Evolutionary conservation across 2,329 filamentous ascomycete genomes (phyloP).

Genomic region (Colletotrichum incanum): DNA sequence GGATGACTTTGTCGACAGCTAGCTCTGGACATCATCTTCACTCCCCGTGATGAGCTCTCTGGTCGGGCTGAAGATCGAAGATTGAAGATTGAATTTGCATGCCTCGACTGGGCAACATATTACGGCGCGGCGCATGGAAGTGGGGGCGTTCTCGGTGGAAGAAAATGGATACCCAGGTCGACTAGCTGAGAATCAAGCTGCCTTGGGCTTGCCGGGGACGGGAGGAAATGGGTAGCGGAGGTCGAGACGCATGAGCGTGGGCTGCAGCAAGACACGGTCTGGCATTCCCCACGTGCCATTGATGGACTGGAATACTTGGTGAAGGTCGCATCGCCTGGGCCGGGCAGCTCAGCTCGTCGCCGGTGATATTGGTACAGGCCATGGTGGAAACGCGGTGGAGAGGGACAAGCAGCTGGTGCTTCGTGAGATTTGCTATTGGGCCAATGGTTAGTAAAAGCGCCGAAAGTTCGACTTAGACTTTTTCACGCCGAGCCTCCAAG

Average conservation of each 20-base stretch:
- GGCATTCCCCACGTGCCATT: constrained; percentile 25
- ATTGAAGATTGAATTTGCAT: neutral
- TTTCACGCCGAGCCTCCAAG: neutral
- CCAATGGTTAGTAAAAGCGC: neutral
- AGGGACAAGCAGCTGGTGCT: neutral
- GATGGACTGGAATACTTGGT: constrained; percentile 3
- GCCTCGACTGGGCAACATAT: neutral
- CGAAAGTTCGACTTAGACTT: neutral
- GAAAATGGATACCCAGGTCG: constrained; percentile 9
- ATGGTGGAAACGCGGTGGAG: neutral
- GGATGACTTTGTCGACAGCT: no score
- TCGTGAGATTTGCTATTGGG: no score
- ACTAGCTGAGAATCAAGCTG: constrained; percentile 11
- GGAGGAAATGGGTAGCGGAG: constrained; percentile 9
- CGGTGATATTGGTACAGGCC: neutral
- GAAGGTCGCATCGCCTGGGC: neutral
- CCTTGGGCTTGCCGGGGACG: constrained; percentile 14
- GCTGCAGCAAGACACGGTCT: constrained; percentile 2
- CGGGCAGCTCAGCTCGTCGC: constrained; percentile 9
- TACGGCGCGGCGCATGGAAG: neutral
- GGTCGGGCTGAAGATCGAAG: accelerated
- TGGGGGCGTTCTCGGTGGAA: constrained; percentile 24
- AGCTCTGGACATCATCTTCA: no score
- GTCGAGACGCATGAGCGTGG: neutral
- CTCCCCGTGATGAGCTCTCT: neutral